A percentile compares a stretch with the other conserved stretches of the same genome.
Evolutionary conservation across 306 rosid genomes (phyloP).

Genomic region (Rosa persica): DNA sequence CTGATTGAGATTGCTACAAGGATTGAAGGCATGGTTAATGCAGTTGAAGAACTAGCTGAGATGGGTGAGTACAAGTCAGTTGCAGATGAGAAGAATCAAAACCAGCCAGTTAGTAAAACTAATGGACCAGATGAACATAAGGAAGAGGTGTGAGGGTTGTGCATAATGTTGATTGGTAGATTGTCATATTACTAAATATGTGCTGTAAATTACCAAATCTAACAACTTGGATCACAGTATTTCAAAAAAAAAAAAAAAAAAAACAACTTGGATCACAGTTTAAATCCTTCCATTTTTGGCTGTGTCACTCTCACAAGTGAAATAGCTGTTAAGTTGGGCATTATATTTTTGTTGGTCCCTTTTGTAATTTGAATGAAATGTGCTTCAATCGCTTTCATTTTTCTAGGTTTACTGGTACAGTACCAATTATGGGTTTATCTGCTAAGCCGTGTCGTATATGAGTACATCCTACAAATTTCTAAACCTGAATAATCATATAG

Average conservation of each 20-base stretch:
- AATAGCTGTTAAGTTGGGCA: background rate
- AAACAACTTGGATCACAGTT: background rate
- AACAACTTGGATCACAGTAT: constrained; percentile 3
- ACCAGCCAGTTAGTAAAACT: constrained; percentile 6
- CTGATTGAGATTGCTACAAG: constrained; percentile 50
- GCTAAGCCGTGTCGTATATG: background rate
- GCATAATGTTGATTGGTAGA: background rate
- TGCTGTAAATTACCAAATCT: constrained; percentile 6
- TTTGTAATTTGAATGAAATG: background rate
- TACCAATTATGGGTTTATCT: background rate
- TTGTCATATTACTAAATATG: background rate
- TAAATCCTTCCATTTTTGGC: background rate
- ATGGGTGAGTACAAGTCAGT: constrained; percentile 37
- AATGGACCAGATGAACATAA: constrained; percentile 2
- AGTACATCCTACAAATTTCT: background rate
- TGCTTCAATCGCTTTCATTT: background rate
- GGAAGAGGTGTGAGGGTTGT: constrained; percentile 23
- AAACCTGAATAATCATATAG: background rate
- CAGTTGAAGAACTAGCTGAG: constrained; percentile 53
- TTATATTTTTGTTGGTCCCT: background rate
- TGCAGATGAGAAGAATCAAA: constrained; percentile 14
- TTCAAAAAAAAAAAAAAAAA: no score
- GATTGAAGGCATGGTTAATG: constrained; percentile 56
- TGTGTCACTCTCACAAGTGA: background rate
- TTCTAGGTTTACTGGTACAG: background rate